Percentiles rank a stretch among this genome's conserved stretches.
phyloP scores from a whole-genome alignment of 2,329 filamentous ascomycete genomes.

The Helicocarpus griseus region DNA sequence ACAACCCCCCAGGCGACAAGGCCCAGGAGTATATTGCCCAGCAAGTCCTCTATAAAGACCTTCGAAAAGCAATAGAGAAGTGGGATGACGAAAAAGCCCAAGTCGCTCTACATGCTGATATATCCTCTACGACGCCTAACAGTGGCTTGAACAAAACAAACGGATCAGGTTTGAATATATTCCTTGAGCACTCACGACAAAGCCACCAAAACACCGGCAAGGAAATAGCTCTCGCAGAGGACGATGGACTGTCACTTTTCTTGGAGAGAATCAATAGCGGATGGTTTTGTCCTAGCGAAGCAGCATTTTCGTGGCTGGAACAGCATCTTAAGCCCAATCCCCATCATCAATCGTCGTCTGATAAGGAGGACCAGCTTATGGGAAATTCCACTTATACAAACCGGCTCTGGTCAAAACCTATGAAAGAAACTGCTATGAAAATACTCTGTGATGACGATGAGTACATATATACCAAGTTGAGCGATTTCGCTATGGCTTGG shows the following conservation, averaged over 20 bases:
- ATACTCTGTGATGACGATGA: constrained; percentile 47
- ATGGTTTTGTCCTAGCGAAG: constrained; percentile 42
- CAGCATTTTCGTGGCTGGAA: constrained; percentile 46
- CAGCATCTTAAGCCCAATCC: constrained; percentile 38
- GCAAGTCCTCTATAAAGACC: constrained; percentile 30
- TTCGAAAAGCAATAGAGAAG: constrained; percentile 33
- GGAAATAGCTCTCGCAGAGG: constrained; percentile 31
- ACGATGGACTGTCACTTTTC: constrained; percentile 32
- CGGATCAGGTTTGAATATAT: constrained; percentile 43
- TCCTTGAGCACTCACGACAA: constrained; percentile 47
- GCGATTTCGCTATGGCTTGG: constrained; percentile 22
- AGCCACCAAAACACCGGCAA: constrained; percentile 29
- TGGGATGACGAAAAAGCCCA: constrained; percentile 39
- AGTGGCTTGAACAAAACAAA: constrained; percentile 39
- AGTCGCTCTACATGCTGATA: constrained; percentile 39
- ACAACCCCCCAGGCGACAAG: constrained; percentile 12
- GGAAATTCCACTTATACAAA: constrained; percentile 40
- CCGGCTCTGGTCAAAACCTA: constrained; percentile 45
- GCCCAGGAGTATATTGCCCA: constrained; percentile 4
- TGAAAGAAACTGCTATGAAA: constrained; percentile 47
- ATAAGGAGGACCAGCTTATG: constrained; percentile 2
- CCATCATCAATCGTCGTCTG: constrained; percentile 10
- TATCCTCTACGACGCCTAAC: constrained; percentile 32
- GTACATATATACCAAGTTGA: constrained; percentile 37
- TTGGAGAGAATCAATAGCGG: constrained; percentile 36